Base-by-base conservation (phyloP, 1,139 yeast genomes). In the Magnusiomyces ingens region DNA sequence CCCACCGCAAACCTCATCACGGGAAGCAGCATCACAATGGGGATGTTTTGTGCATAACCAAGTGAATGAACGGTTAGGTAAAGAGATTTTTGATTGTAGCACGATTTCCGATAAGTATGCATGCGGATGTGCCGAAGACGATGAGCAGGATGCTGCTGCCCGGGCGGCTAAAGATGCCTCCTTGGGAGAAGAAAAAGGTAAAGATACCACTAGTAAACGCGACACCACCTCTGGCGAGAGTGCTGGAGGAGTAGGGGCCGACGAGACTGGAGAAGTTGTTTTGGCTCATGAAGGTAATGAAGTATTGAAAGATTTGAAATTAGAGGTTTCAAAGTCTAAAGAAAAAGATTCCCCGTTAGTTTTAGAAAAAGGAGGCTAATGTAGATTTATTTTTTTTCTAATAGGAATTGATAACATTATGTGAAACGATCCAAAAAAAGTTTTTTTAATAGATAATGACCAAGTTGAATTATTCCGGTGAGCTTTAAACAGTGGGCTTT, bases 31-130 rank as follows among this genome's bases (percentile, higher is more conserved):
- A 0, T 90, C 96, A 0, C 73, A 87, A 59, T 93, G 99, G 99
- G 99, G 99, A 1, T 93, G 99, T 68, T 84, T 84, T 64, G 77
- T 93, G n/a, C 99, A 93, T 71, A 93, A 94, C 64, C 71, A 77
- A 58, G 97, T 91, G 38, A 93, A 93, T 67, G 81, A 80, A 56
- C 73, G 85, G 51, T 76, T 93, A 52, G 74, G 75, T 3, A 90
- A 93, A 62, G 80, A 78, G 0, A 74, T 75, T 18, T 93, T 89
- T 67, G 97, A 93, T 67, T 93, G 99, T 67, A 76, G 86, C 1
- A 82, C 79, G 11, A 84, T 93, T 53, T 74, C 88, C 57, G 96
- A 88, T 62, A 94, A 88, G 68, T 93, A 93, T 69, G 95, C 90
- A 63, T 93, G 99, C 74, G 99, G 99, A 0, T 93, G 99, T 71